A percentile compares a stretch with the other conserved stretches of the same genome.
These are phyloP conservation scores for Monascus purpureus DNA, from an alignment of 495 filamentous ascomycete genomes.

Conservation along the genomic window DNA sequence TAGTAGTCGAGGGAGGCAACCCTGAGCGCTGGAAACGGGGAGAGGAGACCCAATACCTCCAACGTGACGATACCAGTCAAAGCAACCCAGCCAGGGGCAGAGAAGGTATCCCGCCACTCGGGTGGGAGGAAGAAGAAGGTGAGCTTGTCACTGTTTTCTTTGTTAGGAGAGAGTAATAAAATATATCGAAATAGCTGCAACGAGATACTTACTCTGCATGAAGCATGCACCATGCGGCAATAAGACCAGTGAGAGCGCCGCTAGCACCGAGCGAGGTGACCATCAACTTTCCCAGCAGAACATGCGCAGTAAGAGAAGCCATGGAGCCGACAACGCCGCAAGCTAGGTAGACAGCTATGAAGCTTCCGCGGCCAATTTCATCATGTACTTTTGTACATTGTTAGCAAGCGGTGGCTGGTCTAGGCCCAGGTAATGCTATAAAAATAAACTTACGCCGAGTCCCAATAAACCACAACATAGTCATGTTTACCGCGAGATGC, in stretches of 20 bases:
- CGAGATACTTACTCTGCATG: constrained; percentile 31
- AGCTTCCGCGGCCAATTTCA: constrained; percentile 71
- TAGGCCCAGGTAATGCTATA: not conserved
- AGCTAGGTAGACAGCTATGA: constrained; percentile 63
- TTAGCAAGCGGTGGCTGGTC: no score
- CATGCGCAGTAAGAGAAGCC: constrained; percentile 42
- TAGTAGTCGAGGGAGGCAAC: constrained; percentile 42
- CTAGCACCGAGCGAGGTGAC: constrained; percentile 57
- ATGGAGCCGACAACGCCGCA: constrained; percentile 55
- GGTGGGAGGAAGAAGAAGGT: constrained; percentile 28
- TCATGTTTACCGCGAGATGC: constrained; percentile 65
- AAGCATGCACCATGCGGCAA: constrained; percentile 55
- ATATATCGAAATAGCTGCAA: not conserved
- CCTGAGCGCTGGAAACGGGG: constrained; percentile 8
- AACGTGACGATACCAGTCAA: constrained; percentile 22
- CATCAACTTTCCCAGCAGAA: constrained; percentile 35
- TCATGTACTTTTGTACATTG: constrained; percentile 48
- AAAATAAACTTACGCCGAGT: constrained; percentile 29
- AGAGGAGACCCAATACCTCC: constrained; percentile 22
- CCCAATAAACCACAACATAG: constrained; percentile 44
- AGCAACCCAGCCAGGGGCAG: constrained; percentile 22
- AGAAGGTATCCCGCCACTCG: constrained; percentile 19
- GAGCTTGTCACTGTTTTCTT: constrained; percentile 22
- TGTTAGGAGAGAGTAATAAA: not conserved
- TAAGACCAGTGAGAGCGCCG: constrained; percentile 53